Conservation (phyloP, 2,329 filamentous ascomycete species). For the Calonectria pauciramosa region DNA sequence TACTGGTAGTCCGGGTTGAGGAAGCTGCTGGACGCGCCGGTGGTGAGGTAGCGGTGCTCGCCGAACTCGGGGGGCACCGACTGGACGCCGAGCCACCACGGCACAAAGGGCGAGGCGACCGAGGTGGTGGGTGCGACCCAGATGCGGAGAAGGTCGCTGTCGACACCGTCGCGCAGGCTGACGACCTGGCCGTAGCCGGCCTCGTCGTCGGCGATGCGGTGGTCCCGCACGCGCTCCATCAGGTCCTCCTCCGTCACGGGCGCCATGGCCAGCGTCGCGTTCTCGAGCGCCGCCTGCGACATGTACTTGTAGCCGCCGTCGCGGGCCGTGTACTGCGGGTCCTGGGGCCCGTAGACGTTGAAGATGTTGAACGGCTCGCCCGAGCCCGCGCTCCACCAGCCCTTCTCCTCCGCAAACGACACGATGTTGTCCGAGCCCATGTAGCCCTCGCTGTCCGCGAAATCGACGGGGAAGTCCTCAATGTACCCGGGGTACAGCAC, state of each 20-base stretch:
- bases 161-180: constrained; percentile 30
- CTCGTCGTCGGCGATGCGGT: constrained; percentile 40
- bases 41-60: constrained; percentile 39
- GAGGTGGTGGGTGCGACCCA: constrained; percentile 40
- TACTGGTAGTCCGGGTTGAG: constrained; percentile 43
- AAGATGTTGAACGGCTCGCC: constrained; percentile 42
- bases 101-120: constrained; percentile 37
- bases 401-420: constrained; percentile 39
- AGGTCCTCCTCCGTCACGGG: constrained; percentile 39
- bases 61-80: constrained; percentile 39
- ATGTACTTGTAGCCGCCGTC: constrained; percentile 44
- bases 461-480: constrained; percentile 39
- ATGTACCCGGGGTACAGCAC: constrained; percentile 40
- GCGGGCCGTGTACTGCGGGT: constrained; percentile 38
- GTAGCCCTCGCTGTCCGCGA: constrained; percentile 24
- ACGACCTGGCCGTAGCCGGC: constrained; percentile 41
- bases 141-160: constrained; percentile 36
- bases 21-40: constrained; percentile 40
- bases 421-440: constrained; percentile 40
- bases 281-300: constrained; percentile 39
- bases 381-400: constrained; percentile 39
- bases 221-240: constrained; percentile 39
- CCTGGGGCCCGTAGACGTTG: constrained; percentile 36
- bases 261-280: constrained; percentile 37
- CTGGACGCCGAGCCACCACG: constrained; percentile 40